phyloP scores from a whole-genome alignment of 169 alveolate species.

The Miamiensis avidus region DNA sequence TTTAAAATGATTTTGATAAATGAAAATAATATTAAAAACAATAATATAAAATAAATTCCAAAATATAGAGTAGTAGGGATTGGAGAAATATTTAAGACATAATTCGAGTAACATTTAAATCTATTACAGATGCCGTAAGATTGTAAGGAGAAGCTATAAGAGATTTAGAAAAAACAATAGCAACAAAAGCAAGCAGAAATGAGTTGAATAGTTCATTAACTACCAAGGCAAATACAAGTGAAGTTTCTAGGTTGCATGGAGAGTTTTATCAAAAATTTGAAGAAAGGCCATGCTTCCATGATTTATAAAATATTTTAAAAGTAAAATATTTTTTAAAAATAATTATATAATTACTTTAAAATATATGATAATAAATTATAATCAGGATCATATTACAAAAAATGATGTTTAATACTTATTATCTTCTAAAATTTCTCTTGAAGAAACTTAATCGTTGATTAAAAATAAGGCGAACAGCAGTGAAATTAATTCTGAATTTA shows the following conservation, averaged over 20 bases:
- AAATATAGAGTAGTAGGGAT: conserved; percentile 38
- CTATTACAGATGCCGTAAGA: conserved; percentile 60
- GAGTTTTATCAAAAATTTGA: not conserved
- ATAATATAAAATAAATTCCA: not conserved
- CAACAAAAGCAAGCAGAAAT: conserved; percentile 38
- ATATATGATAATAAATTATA: no score
- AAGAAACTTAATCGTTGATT: not conserved
- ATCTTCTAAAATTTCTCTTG: not conserved
- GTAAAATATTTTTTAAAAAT: not conserved
- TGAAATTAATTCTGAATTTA: not conserved
- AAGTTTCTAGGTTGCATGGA: not conserved
- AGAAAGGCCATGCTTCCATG: not conserved
- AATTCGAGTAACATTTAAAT: conserved; percentile 53
- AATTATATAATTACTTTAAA: no score
- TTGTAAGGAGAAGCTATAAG: conserved; percentile 56
- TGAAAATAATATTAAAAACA: not conserved
- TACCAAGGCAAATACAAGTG: not conserved
- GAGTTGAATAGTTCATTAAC: conserved; percentile 45
- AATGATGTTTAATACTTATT: no score
- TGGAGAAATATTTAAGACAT: conserved; percentile 71
- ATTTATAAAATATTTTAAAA: no score
- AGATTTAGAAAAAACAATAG: conserved; percentile 53
- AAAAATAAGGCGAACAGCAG: not conserved
- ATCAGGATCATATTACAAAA: no score
- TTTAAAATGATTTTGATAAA: no score